Percentiles rank a stretch among this genome's conserved stretches.
Evolutionary conservation across 2,329 filamentous ascomycete genomes (phyloP).

Genomic region (Plenodomus tracheiphilus): DNA sequence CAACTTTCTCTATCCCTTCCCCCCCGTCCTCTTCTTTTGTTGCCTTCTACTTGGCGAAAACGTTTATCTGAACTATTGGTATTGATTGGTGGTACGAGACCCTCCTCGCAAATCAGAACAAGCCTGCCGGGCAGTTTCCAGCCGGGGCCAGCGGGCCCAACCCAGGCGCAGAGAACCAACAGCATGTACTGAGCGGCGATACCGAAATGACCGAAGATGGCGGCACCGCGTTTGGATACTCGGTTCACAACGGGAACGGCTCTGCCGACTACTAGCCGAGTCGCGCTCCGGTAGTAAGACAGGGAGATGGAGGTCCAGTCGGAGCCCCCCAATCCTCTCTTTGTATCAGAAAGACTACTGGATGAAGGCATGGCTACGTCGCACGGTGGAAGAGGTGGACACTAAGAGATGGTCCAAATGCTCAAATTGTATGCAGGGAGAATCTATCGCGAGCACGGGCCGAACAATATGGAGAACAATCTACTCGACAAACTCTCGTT

Average conservation of each 20-base stretch:
- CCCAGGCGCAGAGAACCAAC: slow-evolving; percentile 44
- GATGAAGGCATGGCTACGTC: slow-evolving; percentile 25
- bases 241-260: slow-evolving; percentile 48
- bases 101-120: slow-evolving; percentile 72
- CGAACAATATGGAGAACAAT: slow-evolving; percentile 3
- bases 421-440: slow-evolving; percentile 25
- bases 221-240: slow-evolving; percentile 47
- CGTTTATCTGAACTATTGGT: slow-evolving; percentile 54
- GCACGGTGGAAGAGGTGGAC: neutral
- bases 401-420: slow-evolving; percentile 5
- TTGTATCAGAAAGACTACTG: slow-evolving; percentile 23
- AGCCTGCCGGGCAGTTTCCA: slow-evolving; percentile 50
- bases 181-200: slow-evolving; percentile 49
- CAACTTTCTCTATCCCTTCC: slow-evolving; percentile 29
- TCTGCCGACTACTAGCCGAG: slow-evolving; percentile 42
- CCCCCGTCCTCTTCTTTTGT: slow-evolving; percentile 39
- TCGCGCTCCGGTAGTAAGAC: slow-evolving; percentile 20
- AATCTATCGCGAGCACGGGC: slow-evolving; percentile 3
- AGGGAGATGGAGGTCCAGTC: slow-evolving; percentile 5
- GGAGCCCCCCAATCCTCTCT: slow-evolving; percentile 4
- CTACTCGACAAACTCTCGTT: slow-evolving; percentile 1
- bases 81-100: slow-evolving; percentile 66
- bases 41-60: slow-evolving; percentile 45
- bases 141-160: slow-evolving; percentile 40
- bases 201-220: slow-evolving; percentile 49